Base-by-base conservation (phyloP, 345 rosid species). In the Gossypium raimondii region DNA sequence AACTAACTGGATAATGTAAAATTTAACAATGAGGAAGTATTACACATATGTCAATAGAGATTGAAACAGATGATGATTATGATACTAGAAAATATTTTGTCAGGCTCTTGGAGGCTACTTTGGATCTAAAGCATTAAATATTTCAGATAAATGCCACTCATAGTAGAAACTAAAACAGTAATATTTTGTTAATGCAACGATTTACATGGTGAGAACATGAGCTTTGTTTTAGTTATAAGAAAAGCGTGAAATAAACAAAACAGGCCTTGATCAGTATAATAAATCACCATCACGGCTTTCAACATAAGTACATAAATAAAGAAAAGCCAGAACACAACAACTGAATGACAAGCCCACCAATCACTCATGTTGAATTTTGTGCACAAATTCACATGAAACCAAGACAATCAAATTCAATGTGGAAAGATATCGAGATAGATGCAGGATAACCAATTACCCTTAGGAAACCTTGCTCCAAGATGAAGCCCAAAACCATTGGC, bases 401-500 rank as follows among this genome's bases (percentile, higher is more conserved):
- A 61, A 29, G 45, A 61, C 8, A 4, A 29, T 61, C 8, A 64
- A 9, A 63, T 38, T 17, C 22, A 63, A 63, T 17, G 22, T 16
- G 25, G 47, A 11, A n/a, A 65, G 11, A 17, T 25, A 53, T 29
- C 58, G n/a, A 71, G 8, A 67, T 17, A 24, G 8, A 70, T 9
- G 13, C 27, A 20, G 61, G 20, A 77, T 14, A 76, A 60, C 24
- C 14, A 70, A 57, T 77, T 85, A 88, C 94, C 85, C 75, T 85
- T 60, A 90, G 63, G 81, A 90, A 88, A 45, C 94, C 94, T 81
- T 79, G 86, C 76, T 90, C 94, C 84, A 90, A 76, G 56, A 90
- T 82, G 70, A 83, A 83, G 38, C 96, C 96, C 87, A 95, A 85
- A 84, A 95, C 11, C 99, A 95, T 95, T 66, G 99, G 99, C 78